Evolutionary conservation across 2,329 filamentous ascomycete species (phyloP).

Genomic region (Cercospora sp.): DNA sequence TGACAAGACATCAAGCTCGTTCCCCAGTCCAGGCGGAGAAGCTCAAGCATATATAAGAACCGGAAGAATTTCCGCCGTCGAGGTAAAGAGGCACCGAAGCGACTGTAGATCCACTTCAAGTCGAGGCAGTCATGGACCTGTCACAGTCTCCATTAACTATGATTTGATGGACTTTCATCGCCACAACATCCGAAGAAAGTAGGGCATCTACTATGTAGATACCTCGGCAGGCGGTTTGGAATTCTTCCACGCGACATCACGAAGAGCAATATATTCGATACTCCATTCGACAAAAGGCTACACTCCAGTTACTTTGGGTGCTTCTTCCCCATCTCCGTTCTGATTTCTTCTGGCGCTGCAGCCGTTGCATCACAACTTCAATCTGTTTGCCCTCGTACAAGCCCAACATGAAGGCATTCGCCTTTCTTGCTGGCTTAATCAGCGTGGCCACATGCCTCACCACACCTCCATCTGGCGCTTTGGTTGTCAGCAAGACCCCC

Average conservation of each 20-base stretch:
- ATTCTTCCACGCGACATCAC: neutral
- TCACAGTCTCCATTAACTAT: neutral
- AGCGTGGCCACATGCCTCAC: conserved; percentile 38
- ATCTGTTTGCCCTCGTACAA: neutral
- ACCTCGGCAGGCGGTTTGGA: neutral
- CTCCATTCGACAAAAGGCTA: neutral
- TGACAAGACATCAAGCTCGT: neutral
- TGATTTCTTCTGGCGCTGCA: neutral
- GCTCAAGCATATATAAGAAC: neutral
- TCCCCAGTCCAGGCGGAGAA: neutral
- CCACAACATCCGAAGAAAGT: neutral
- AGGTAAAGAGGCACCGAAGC: neutral
- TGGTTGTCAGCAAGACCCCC: conserved; percentile 48
- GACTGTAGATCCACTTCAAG: neutral
- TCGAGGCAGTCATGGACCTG: neutral
- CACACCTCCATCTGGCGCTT: conserved; percentile 52
- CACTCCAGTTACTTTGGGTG: neutral
- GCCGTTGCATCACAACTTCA: neutral
- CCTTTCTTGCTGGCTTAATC: conserved; percentile 20
- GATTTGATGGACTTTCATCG: neutral
- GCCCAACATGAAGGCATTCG: conserved; percentile 15
- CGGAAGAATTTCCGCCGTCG: neutral
- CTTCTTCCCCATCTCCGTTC: neutral
- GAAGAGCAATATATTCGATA: neutral
- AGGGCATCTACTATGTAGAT: neutral